Evolutionary conservation across 306 rosid genomes (phyloP).

Genomic region (Ochetophila trinervis): DNA sequence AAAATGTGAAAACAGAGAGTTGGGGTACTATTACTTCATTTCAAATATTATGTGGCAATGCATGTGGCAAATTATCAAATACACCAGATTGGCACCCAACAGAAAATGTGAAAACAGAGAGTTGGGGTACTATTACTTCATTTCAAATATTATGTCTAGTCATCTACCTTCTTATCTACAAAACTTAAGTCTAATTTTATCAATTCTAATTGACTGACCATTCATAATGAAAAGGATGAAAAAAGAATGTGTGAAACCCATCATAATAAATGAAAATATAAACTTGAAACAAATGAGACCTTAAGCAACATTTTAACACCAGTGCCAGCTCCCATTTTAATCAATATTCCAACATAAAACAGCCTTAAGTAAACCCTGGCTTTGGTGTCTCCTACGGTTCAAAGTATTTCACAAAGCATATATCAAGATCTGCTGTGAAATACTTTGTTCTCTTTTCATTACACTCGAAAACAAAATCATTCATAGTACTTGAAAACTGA

Average conservation of each 20-base stretch:
- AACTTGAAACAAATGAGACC: background rate
- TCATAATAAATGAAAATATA: background rate
- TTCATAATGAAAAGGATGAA: background rate
- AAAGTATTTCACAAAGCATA: no score
- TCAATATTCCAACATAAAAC: no score
- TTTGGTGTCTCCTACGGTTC: no score
- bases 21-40: background rate
- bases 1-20: background rate
- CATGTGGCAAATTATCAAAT: background rate
- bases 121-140: background rate
- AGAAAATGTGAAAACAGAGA: background rate
- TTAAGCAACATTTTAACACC: background rate
- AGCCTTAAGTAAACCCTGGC: no score
- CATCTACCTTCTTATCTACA: background rate
- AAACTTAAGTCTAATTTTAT: background rate
- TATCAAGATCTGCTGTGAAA: no score
- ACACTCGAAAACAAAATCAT: no score
- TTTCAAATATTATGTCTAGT: background rate
- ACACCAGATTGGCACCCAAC: background rate
- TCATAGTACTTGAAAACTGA: no score
- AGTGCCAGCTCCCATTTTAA: no score
- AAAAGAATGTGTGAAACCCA: background rate
- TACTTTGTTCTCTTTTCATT: no score
- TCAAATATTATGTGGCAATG: background rate
- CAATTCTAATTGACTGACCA: background rate